These are phyloP conservation scores for Hypoxylon sp. DNA, from an alignment of 2,329 filamentous ascomycete species.

Conservation along the genomic window DNA sequence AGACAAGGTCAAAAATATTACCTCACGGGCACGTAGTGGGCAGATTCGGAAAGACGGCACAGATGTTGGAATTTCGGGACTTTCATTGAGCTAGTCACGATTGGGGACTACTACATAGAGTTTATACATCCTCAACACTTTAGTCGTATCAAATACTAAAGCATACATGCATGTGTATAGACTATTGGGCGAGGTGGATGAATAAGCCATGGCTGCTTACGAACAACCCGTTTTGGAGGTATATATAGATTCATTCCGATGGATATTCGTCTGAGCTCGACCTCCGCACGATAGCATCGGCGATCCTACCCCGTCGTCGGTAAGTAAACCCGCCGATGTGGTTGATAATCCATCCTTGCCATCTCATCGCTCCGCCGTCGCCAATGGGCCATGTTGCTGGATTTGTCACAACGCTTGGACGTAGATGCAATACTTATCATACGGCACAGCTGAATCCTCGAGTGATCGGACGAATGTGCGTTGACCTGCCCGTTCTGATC, in stretches of 20 bases:
- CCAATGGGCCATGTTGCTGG: neutral
- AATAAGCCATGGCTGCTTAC: slow-evolving; percentile 1
- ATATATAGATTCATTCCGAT: neutral
- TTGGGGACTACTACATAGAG: neutral
- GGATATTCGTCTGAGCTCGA: neutral
- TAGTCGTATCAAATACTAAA: neutral
- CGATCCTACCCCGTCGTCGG: neutral
- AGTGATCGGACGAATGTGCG: slow-evolving; percentile 16
- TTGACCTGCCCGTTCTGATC: slow-evolving; percentile 18
- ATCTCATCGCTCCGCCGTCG: neutral
- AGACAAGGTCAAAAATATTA: neutral
- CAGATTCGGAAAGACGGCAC: slow-evolving; percentile 4
- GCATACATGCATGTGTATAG: neutral
- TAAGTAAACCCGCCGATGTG: neutral
- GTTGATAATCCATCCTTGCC: slow-evolving; percentile 2
- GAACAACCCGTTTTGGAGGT: neutral
- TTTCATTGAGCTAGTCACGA: neutral
- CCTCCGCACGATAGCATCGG: neutral
- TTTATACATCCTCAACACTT: neutral
- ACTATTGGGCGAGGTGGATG: neutral
- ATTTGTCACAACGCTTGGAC: slow-evolving; percentile 23
- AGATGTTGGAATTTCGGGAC: neutral
- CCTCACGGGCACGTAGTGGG: neutral
- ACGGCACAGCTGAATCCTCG: slow-evolving; percentile 17
- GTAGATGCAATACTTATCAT: slow-evolving; percentile 11